These are phyloP conservation scores for Inga laurina DNA, from an alignment of 306 rosid genomes.

Conservation along the genomic window DNA sequence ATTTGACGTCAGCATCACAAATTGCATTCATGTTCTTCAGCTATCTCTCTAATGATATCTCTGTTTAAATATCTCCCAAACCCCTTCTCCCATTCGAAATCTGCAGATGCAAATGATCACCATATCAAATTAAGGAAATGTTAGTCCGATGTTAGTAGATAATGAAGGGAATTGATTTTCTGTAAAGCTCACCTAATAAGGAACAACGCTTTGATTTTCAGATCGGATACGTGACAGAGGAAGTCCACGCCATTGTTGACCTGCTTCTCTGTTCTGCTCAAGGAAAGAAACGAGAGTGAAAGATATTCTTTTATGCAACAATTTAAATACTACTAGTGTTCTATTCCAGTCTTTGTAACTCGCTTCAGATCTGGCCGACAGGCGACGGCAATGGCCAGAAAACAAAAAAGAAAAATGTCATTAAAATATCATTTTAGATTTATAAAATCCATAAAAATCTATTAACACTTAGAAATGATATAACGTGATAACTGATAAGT, in stretches of 20 bases:
- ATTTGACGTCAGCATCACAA: not conserved
- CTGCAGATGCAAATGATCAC: not conserved
- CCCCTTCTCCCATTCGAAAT: not conserved
- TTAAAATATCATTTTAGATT: too few relatives aligned
- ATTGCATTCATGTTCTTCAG: not conserved
- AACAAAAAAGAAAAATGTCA: too few relatives aligned
- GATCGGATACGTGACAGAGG: not conserved
- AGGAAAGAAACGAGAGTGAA: not conserved
- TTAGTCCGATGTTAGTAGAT: not conserved
- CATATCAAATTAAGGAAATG: not conserved
- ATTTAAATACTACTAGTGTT: not conserved
- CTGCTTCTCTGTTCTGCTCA: not conserved
- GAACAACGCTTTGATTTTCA: not conserved
- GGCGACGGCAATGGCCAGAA: not conserved
- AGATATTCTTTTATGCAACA: not conserved
- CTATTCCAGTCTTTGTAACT: not conserved
- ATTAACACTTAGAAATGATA: too few relatives aligned
- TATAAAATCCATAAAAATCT: too few relatives aligned
- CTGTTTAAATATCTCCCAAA: not conserved
- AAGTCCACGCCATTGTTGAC: not conserved
- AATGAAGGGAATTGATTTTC: not conserved
- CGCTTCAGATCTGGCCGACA: not conserved
- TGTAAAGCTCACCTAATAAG: not conserved
- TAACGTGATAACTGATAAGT: too few relatives aligned
- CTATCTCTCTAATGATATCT: not conserved